phyloP scores from a whole-genome alignment of 805 yeast species.

The Candida vaughaniae region DNA sequence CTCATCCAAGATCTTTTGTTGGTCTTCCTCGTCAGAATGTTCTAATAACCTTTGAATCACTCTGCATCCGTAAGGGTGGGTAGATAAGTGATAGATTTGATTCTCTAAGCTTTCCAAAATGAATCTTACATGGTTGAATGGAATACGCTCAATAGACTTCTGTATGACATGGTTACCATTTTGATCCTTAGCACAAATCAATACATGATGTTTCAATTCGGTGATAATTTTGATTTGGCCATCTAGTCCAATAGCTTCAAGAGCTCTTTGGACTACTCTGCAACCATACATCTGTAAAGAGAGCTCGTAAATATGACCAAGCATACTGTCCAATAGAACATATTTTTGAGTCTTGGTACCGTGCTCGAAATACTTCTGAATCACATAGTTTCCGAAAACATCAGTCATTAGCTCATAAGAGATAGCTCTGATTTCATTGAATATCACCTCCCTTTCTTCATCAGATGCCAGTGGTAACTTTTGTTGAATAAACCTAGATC shows the following conservation, averaged over 20 bases:
- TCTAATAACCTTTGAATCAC: conserved; percentile 92
- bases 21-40: conserved; percentile 65
- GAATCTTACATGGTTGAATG: conserved; percentile 66
- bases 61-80: conserved; percentile 97
- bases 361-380: conserved; percentile 87
- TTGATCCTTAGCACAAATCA: conserved; percentile 70
- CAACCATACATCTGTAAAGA: conserved; percentile 98
- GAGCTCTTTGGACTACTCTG: conserved; percentile 91
- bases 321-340: conserved; percentile 67
- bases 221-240: conserved; percentile 67
- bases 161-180: conserved; percentile 98
- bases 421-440: conserved; percentile 76
- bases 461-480: conserved; percentile 63
- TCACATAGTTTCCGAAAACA: conserved; percentile 96
- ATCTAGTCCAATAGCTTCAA: conserved; percentile 64
- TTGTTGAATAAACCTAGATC: conserved; percentile 95
- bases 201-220: conserved; percentile 71
- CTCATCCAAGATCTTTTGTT: conserved; percentile 64
- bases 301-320: conserved; percentile 68
- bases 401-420: conserved; percentile 85
- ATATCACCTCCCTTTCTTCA: conserved; percentile 74
- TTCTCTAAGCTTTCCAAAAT: conserved; percentile 68
- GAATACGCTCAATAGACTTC: conserved; percentile 85
- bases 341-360: conserved; percentile 71
- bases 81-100: conserved; percentile 79